Base-by-base conservation (phyloP, 2,329 filamentous ascomycete species). In the Thyridium curvatum region DNA sequence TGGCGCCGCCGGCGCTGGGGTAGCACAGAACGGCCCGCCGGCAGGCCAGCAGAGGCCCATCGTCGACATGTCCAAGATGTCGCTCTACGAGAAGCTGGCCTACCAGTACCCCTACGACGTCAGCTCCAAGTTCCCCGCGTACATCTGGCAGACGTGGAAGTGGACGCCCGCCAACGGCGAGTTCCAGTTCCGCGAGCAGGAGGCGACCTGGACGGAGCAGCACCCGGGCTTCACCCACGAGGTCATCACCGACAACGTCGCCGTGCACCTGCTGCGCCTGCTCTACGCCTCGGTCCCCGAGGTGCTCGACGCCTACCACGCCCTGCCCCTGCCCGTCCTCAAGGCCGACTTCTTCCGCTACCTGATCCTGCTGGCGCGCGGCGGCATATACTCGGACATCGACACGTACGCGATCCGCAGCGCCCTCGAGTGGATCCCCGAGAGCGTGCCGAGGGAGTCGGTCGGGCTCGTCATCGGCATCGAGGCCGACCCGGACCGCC, bases 101-200 rank as follows among this genome's bases (percentile, higher is more conserved):
- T 96, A 94, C 68, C 86, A 94, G 52, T 97, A 93, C 62, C 88
- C 90, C 15, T 98, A 97, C 71, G 86, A 95, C 54, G 73, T 91
- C 46, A 80, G 89, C 55, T 64, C 72, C 51, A 94, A 91, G 61
- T 97, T 97, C 61, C 93, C 93, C 3, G 90, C 89, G 41, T 97
- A 95, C 69, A 94, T 98, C 56, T 98, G 93, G 93, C 93, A 98
- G 71, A 98, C 93, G 12, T 98, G 93, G 93, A 96, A 94, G 62
- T 83, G 79, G 54, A 86, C 80, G 1, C 90, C 91, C 0, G 76
- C 82, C 2, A 84, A 87, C 16, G 72, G 78, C 37, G 73, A 86
- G 45, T 98, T 98, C 57, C 65, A 71, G 15, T 90, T 95, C 56
- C 82, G 90, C 45, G 79, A 85, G 34, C 75, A 88, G 43, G 93